These are phyloP conservation scores for Neurospora sp. DNA, from an alignment of 495 filamentous ascomycete species.

Conservation along the genomic window DNA sequence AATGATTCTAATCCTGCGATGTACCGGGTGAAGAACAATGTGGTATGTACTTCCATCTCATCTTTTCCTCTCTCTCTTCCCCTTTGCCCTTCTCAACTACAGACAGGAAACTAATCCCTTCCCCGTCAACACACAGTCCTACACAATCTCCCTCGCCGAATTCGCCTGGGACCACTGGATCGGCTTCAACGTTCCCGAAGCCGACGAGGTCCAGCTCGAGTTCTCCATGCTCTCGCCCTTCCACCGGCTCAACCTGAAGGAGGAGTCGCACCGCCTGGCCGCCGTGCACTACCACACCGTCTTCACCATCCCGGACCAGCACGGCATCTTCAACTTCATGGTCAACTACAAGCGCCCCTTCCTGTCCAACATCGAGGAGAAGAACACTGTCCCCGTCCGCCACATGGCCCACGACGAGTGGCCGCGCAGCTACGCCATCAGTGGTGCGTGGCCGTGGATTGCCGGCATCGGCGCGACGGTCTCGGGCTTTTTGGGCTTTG, in stretches of 20 bases:
- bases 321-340: constrained; percentile 95
- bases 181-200: constrained; percentile 58
- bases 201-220: constrained; percentile 79
- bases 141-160: constrained; percentile 80
- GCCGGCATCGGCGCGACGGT: constrained; percentile 77
- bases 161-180: constrained; percentile 58
- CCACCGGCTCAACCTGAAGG: constrained; percentile 69
- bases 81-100: not conserved
- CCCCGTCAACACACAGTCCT: constrained; percentile 46
- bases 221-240: constrained; percentile 98
- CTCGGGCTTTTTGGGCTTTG: constrained; percentile 74
- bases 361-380: constrained; percentile 82
- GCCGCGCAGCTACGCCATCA: constrained; percentile 82
- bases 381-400: constrained; percentile 83
- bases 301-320: constrained; percentile 85
- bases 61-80: not conserved
- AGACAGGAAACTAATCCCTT: not conserved
- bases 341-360: constrained; percentile 95
- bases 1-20: constrained; percentile 68
- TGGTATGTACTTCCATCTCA: constrained; percentile 45
- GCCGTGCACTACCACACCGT: constrained; percentile 48
- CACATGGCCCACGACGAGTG: constrained; percentile 98
- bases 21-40: constrained; percentile 94
- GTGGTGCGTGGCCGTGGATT: constrained; percentile 92
- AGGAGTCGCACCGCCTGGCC: constrained; percentile 26